These are phyloP conservation scores for Microstegium vimineum DNA, from an alignment of 176 grass and related monocot genomes.

Conservation along the genomic window DNA sequence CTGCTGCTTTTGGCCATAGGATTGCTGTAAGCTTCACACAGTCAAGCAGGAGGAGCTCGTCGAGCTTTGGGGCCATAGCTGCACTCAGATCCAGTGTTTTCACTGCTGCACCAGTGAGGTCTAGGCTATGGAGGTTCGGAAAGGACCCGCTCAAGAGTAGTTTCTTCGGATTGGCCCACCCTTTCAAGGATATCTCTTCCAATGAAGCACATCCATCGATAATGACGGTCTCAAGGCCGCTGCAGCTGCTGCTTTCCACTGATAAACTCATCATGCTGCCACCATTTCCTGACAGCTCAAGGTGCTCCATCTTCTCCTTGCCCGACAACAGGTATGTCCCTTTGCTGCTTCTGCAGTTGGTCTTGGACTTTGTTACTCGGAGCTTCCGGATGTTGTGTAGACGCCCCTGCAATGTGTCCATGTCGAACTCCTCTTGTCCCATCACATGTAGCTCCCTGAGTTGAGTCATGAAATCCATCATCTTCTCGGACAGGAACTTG, in stretches of 20 bases:
- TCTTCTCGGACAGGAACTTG: neutral
- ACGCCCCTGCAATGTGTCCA: no score
- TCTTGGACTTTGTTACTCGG: neutral
- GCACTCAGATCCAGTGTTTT: neutral
- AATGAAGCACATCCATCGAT: neutral
- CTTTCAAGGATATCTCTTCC: neutral
- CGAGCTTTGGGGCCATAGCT: neutral
- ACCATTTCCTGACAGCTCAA: neutral
- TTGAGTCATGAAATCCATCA: neutral
- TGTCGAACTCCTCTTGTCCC: neutral
- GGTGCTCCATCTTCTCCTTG: neutral
- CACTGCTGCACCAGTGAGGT: neutral
- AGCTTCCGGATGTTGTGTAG: slow-evolving; percentile 2
- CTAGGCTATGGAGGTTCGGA: neutral
- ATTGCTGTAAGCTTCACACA: neutral
- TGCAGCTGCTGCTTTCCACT: neutral
- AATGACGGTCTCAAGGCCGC: neutral
- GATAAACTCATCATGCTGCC: neutral
- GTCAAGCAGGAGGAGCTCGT: neutral
- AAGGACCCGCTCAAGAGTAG: neutral
- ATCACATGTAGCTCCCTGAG: slow-evolving; percentile 16
- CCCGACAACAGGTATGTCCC: neutral
- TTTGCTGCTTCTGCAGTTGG: no score
- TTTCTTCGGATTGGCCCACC: neutral
- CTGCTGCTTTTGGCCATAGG: neutral